A percentile compares a stretch with the other conserved stretches of the same genome.
phyloP scores from a whole-genome alignment of 352 stramenopile genomes.

The Phytopythium oedochilum region DNA sequence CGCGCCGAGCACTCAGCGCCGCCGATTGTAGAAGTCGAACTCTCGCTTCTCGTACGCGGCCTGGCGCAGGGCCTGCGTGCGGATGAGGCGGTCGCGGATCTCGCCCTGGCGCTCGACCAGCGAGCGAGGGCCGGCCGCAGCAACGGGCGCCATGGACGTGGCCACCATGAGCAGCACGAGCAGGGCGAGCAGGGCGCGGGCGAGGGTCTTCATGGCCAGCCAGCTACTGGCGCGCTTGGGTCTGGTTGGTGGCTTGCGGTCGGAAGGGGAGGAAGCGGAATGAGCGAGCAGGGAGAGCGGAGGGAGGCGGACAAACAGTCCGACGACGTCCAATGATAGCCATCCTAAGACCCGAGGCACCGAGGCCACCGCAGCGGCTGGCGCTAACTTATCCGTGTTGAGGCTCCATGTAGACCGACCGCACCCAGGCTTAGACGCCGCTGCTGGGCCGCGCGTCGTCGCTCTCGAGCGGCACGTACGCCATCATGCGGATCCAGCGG shows the following conservation, averaged over 20 bases:
- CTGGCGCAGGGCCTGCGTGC: constrained; percentile 11
- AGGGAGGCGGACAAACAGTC: neutral
- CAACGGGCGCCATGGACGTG: neutral
- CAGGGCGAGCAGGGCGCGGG: constrained; percentile 8
- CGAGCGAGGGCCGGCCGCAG: constrained; percentile 8
- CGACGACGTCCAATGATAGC: constrained; percentile 1
- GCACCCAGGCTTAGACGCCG: too few relatives aligned
- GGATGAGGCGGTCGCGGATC: constrained; percentile 15
- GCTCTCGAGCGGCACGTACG: constrained; percentile 51
- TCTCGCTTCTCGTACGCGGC: constrained; percentile 17
- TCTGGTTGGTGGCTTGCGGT: neutral
- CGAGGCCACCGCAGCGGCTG: too few relatives aligned
- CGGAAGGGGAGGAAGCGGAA: neutral
- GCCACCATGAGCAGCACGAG: constrained; percentile 9
- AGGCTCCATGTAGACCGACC: too few relatives aligned
- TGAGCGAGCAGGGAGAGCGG: neutral
- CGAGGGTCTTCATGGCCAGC: constrained; percentile 6
- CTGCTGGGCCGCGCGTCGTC: constrained; percentile 4
- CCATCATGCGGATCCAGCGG: constrained; percentile 87
- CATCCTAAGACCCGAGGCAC: neutral
- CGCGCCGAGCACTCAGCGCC: too few relatives aligned
- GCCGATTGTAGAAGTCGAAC: constrained; percentile 16
- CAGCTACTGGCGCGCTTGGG: neutral
- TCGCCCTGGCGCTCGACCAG: constrained; percentile 13
- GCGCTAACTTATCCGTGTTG: constrained; percentile 1